phyloP scores from a whole-genome alignment of 2,329 filamentous ascomycete genomes.

The Colletotrichum sp. region DNA sequence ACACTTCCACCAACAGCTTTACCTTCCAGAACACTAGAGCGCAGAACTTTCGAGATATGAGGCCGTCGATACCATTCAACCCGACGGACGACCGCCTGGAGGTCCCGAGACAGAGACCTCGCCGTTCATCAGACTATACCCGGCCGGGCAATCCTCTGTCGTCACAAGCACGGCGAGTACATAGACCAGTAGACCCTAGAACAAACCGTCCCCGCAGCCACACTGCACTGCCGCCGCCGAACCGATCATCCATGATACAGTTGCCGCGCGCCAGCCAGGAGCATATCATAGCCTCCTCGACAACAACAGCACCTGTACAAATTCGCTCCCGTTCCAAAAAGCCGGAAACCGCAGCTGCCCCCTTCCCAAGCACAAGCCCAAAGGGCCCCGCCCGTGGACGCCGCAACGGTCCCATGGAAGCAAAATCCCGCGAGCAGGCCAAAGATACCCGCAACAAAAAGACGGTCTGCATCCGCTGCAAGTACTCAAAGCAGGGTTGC shows the following conservation, averaged over 20 bases:
- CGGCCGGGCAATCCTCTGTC: background rate
- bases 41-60: background rate
- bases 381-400: conserved; percentile 3
- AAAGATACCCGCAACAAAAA: conserved; percentile 20
- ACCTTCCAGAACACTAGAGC: background rate
- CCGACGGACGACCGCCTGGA: background rate
- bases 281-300: background rate
- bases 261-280: background rate
- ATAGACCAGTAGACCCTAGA: background rate
- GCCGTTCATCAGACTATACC: background rate
- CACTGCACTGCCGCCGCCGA: background rate
- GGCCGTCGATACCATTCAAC: background rate
- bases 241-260: background rate
- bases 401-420: conserved; percentile 15
- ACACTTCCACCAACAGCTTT: background rate
- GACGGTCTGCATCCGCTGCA: conserved; percentile 23
- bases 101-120: background rate
- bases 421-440: background rate
- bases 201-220: background rate
- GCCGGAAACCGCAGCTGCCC: background rate
- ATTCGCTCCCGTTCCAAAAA: background rate
- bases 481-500: conserved; percentile 16
- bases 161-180: background rate
- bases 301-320: background rate
- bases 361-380: background rate